Evolutionary conservation across 352 stramenopile genomes (phyloP).

Genomic region (Pythium periplocum): DNA sequence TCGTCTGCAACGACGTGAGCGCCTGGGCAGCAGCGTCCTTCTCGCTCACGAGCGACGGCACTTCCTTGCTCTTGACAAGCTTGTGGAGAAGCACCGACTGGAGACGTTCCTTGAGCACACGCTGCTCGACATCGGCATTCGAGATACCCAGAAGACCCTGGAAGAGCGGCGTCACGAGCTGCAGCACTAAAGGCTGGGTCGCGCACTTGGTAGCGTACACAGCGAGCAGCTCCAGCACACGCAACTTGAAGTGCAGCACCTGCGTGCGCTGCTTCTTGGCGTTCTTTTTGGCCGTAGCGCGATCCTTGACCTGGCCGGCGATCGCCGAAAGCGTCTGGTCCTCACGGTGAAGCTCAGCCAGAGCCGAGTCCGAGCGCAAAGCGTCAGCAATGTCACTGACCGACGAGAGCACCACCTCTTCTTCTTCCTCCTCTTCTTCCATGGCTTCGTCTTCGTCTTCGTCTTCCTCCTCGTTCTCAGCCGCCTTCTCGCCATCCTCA

Average conservation of each 20-base stretch:
- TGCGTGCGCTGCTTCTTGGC: constrained; percentile 59
- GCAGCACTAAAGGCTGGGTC: constrained; percentile 29
- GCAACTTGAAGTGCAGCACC: constrained; percentile 82
- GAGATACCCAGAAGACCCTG: constrained; percentile 43
- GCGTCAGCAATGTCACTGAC: constrained; percentile 56
- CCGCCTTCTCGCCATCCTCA: constrained; percentile 21
- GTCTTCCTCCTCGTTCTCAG: constrained; percentile 33
- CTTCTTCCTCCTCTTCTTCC: constrained; percentile 40
- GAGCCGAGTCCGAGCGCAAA: constrained; percentile 54
- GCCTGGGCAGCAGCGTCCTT: constrained; percentile 19
- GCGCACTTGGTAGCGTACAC: constrained; percentile 46
- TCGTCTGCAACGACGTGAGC: constrained; percentile 25
- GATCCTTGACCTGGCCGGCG: constrained; percentile 69
- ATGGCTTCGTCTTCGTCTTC: constrained; percentile 29
- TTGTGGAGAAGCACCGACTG: constrained; percentile 66
- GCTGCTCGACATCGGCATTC: constrained; percentile 53
- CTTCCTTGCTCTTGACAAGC: constrained; percentile 56
- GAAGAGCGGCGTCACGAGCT: constrained; percentile 62
- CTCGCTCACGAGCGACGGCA: constrained; percentile 14
- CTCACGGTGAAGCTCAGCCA: constrained; percentile 66
- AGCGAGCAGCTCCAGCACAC: constrained; percentile 74
- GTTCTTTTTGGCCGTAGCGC: constrained; percentile 72
- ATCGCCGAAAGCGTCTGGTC: constrained; percentile 77
- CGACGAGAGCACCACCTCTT: constrained; percentile 58
- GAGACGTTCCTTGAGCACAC: constrained; percentile 69